These are phyloP conservation scores for Globisporangium middletonii DNA, from an alignment of 352 stramenopile genomes.

Conservation along the genomic window DNA sequence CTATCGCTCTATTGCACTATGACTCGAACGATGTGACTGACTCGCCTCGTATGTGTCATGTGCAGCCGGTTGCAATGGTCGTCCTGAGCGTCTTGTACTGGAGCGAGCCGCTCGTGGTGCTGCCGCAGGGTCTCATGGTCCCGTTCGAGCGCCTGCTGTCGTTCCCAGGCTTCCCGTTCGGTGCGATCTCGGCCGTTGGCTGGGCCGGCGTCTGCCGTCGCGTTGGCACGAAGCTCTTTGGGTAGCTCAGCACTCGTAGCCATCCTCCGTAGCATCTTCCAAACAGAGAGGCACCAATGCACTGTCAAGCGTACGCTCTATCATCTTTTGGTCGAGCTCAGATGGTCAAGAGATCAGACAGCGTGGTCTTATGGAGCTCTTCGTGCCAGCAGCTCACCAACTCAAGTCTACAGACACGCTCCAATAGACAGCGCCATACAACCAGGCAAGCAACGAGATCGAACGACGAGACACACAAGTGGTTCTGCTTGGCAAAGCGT, in stretches of 20 bases:
- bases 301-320: no score
- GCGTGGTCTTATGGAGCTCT: no score
- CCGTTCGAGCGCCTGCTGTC: constrained; percentile 71
- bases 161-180: constrained; percentile 71
- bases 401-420: no score
- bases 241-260: constrained; percentile 17
- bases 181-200: constrained; percentile 64
- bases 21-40: background rate
- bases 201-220: constrained; percentile 75
- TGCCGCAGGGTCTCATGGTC: constrained; percentile 74
- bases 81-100: constrained; percentile 64
- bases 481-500: constrained; percentile 33
- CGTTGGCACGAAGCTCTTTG: constrained; percentile 60
- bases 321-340: no score
- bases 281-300: no score
- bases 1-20: background rate
- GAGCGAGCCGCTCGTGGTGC: constrained; percentile 60
- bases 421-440: background rate
- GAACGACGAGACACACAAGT: background rate
- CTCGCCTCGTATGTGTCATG: constrained; percentile 1
- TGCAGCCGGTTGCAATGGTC: constrained; percentile 51
- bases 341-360: no score
- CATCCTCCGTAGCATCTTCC: no score
- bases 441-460: background rate
- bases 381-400: no score